These are phyloP conservation scores for Neotropicomus parvogracilis DNA, from an alignment of 1,284 basidiomycete genomes.

Conservation along the genomic window DNA sequence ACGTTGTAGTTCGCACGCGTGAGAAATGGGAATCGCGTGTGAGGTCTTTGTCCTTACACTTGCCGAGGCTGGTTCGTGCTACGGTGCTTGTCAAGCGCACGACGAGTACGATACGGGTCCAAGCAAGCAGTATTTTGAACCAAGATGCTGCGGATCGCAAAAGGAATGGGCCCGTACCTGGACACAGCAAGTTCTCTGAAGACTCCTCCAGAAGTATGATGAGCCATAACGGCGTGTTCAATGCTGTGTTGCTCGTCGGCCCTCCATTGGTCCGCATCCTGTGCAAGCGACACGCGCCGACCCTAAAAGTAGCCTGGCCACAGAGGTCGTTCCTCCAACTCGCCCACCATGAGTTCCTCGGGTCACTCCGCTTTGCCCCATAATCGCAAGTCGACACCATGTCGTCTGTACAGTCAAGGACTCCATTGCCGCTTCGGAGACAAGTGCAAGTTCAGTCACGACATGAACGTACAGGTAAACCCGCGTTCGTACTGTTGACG, in stretches of 20 bases:
- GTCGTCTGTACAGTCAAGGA: conserved; percentile 24
- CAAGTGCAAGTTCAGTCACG: conserved; percentile 25
- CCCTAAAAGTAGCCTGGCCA: conserved; percentile 1
- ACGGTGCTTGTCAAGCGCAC: too few species aligned
- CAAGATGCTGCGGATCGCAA: too few species aligned
- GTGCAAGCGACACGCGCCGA: not conserved
- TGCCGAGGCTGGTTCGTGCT: too few species aligned
- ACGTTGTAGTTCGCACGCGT: not conserved
- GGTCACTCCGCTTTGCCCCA: not conserved
- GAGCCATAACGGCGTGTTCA: too few species aligned
- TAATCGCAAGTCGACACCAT: conserved; percentile 9
- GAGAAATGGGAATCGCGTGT: not conserved
- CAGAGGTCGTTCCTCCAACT: not conserved
- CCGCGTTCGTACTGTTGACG: not conserved
- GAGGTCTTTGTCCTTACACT: too few species aligned
- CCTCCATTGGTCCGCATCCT: not conserved
- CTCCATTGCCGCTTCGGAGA: conserved; percentile 24
- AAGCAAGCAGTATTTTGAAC: too few species aligned
- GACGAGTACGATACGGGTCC: too few species aligned
- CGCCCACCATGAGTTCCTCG: conserved; percentile 15
- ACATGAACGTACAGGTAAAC: conserved; percentile 10
- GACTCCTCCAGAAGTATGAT: not conserved
- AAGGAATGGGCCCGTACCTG: too few species aligned
- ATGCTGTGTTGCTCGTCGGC: not conserved
- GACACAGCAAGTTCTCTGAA: not conserved